These are phyloP conservation scores for Penicillium sp. DNA, from an alignment of 2,329 filamentous ascomycete species.

Conservation along the genomic window DNA sequence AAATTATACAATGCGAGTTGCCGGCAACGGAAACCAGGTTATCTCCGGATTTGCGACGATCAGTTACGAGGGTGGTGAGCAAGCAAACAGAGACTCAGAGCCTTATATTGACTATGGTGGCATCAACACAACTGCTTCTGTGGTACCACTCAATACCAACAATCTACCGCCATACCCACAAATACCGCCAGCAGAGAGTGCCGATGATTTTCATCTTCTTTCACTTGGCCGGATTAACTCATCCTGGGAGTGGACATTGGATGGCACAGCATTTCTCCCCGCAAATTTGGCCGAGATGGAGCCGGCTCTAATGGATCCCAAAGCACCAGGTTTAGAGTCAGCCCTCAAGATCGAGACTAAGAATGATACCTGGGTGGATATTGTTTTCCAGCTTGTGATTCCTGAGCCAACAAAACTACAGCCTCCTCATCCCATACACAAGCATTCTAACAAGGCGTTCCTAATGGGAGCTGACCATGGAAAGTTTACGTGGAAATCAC, in stretches of 20 bases:
- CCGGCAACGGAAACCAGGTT: conserved; percentile 54
- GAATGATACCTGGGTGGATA: conserved; percentile 59
- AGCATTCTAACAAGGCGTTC: conserved; percentile 66
- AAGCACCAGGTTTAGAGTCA: conserved; percentile 7
- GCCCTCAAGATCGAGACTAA: conserved; percentile 52
- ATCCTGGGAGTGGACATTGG: conserved; percentile 20
- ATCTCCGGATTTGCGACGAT: conserved; percentile 57
- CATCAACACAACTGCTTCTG: conserved; percentile 17
- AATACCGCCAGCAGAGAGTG: conserved; percentile 6
- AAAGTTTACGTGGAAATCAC: conserved; percentile 55
- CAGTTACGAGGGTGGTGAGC: conserved; percentile 43
- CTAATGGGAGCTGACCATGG: conserved; percentile 58
- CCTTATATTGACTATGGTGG: conserved; percentile 20
- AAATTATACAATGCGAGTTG: conserved; percentile 17
- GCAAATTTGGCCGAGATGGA: conserved; percentile 11
- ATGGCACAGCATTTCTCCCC: conserved; percentile 13
- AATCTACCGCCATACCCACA: conserved; percentile 16
- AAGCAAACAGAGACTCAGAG: conserved; percentile 36
- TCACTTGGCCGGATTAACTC: conserved; percentile 12
- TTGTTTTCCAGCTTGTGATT: conserved; percentile 46
- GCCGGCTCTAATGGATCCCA: conserved; percentile 12
- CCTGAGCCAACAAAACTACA: conserved; percentile 47
- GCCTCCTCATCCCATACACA: conserved; percentile 65
- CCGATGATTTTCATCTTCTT: conserved; percentile 15
- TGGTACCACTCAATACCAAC: conserved; percentile 10